Evolutionary conservation across 2,329 filamentous ascomycete genomes (phyloP).

Genomic region (Fusarium liriodendri): DNA sequence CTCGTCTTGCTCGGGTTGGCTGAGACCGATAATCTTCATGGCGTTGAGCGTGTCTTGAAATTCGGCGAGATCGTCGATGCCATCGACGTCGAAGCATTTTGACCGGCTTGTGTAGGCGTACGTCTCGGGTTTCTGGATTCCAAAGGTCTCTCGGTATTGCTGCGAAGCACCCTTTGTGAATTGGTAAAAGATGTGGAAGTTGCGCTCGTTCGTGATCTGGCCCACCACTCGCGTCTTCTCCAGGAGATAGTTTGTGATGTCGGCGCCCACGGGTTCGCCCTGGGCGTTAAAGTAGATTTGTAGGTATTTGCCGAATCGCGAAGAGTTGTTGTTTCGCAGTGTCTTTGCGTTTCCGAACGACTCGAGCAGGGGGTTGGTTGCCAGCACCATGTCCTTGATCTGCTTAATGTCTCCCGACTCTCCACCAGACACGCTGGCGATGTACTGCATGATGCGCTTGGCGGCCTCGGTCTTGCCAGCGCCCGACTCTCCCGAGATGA

Average conservation of each 20-base stretch:
- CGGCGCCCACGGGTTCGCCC: conserved; percentile 93
- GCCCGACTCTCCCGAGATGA: conserved; percentile 98
- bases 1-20: conserved; percentile 89
- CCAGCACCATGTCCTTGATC: conserved; percentile 99
- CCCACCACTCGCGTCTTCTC: conserved; percentile 96
- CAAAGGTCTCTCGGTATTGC: conserved; percentile 87
- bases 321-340: conserved; percentile 97
- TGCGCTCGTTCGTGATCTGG: conserved; percentile 94
- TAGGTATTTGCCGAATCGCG: conserved; percentile 96
- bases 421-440: conserved; percentile 94
- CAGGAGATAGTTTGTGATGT: conserved; percentile 97
- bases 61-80: conserved; percentile 91
- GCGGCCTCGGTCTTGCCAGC: conserved; percentile 98
- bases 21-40: conserved; percentile 93
- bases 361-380: conserved; percentile 95
- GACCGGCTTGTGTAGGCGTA: conserved; percentile 95
- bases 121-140: conserved; percentile 89
- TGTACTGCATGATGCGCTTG: conserved; percentile 99
- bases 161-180: conserved; percentile 95
- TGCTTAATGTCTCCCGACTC: conserved; percentile 88
- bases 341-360: conserved; percentile 99
- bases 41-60: conserved; percentile 91
- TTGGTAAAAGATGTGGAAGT: conserved; percentile 99
- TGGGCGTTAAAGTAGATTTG: conserved; percentile 95
- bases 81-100: conserved; percentile 93